These are phyloP conservation scores for Salix udensis DNA, from an alignment of 345 rosid genomes.

Conservation along the genomic window DNA sequence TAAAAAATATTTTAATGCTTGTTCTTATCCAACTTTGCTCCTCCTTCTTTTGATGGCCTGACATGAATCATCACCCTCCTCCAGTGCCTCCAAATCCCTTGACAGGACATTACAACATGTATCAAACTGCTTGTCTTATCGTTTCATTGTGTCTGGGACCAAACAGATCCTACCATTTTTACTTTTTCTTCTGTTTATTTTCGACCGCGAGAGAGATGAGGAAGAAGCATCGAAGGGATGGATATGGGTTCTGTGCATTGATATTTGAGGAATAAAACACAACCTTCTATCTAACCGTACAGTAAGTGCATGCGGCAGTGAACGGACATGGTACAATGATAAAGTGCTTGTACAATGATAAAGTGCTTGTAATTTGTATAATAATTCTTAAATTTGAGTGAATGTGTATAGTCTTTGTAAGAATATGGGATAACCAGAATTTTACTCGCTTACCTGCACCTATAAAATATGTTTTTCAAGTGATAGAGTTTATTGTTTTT, in stretches of 20 bases:
- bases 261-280: not conserved
- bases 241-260: not conserved
- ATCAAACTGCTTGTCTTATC: not conserved
- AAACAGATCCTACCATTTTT: not conserved
- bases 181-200: not conserved
- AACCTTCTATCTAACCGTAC: not conserved
- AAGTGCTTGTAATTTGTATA: too few species aligned
- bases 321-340: too few species aligned
- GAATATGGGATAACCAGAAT: rapidly evolving
- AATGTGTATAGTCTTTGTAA: rapidly evolving
- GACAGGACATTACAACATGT: not conserved
- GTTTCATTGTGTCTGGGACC: not conserved
- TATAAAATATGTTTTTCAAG: too few species aligned
- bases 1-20: not conserved
- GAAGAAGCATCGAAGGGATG: not conserved
- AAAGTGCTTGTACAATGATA: rapidly evolving
- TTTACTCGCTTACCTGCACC: rapidly evolving
- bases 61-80: not conserved
- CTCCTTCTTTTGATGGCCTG: constrained; percentile 20
- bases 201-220: not conserved
- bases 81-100: constrained; percentile 4
- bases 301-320: too few species aligned
- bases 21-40: constrained; percentile 34
- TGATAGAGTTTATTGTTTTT: too few species aligned
- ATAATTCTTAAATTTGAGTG: rapidly evolving